phyloP scores from a whole-genome alignment of 345 rosid genomes.

The Syzygium oleosum region DNA sequence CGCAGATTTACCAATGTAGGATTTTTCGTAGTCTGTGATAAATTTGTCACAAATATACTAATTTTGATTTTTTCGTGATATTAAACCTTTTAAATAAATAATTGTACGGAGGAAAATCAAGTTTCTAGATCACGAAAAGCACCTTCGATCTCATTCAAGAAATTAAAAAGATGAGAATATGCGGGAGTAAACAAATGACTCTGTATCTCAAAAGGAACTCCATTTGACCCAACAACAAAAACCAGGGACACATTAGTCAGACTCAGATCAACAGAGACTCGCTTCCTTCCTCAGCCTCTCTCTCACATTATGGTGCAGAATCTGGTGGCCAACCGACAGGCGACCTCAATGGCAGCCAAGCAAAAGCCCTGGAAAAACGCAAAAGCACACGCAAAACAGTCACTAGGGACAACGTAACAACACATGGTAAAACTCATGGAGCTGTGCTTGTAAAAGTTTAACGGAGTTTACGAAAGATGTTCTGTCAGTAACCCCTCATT shows the following conservation, averaged over 20 bases:
- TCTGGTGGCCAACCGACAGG: rapidly evolving
- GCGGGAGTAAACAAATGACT: background rate
- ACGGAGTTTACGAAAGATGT: background rate
- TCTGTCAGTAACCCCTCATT: background rate
- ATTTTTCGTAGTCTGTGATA: too few relatives aligned
- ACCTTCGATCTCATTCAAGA: background rate
- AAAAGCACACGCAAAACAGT: background rate
- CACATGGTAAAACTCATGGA: background rate
- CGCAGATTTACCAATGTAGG: too few relatives aligned
- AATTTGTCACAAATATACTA: too few relatives aligned
- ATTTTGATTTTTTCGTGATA: too few relatives aligned
- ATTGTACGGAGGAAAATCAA: background rate
- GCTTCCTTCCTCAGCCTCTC: background rate
- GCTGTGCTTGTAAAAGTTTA: background rate
- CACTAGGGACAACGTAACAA: background rate
- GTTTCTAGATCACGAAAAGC: background rate
- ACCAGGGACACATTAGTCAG: background rate
- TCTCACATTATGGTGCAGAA: background rate
- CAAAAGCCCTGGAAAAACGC: background rate
- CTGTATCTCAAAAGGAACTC: background rate
- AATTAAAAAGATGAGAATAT: background rate
- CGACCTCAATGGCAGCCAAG: rapidly evolving
- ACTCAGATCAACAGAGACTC: background rate
- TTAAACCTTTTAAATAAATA: too few relatives aligned
- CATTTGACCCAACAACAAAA: background rate